phyloP scores from a whole-genome alignment of 176 grass and related monocot genomes.

The Zea luxurians region DNA sequence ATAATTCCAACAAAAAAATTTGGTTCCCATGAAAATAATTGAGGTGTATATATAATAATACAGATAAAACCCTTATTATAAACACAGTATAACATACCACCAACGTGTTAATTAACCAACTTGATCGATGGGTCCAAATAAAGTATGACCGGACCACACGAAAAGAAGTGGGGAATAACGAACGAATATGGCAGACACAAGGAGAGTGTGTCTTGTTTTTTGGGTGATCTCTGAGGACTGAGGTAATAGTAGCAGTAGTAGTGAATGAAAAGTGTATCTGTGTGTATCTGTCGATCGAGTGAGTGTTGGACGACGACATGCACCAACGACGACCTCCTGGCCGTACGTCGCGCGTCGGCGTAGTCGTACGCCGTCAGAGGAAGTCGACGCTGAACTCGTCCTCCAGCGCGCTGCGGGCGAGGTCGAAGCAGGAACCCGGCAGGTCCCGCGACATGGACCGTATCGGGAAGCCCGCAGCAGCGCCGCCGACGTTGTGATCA shows the following conservation, averaged over 20 bases:
- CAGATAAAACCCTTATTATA: slow-evolving; percentile 37
- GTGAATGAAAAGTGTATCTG: not conserved
- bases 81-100: slow-evolving; percentile 33
- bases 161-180: not conserved
- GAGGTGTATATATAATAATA: not conserved
- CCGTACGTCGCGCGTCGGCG: not conserved
- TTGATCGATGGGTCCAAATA: slow-evolving; percentile 24
- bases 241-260: not conserved
- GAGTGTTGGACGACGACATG: not conserved
- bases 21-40: slow-evolving; percentile 3
- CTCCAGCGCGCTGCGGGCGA: slow-evolving; percentile 48
- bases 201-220: slow-evolving; percentile 12
- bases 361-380: slow-evolving; percentile 31
- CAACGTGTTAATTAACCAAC: slow-evolving; percentile 36
- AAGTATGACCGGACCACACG: slow-evolving; percentile 11
- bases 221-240: slow-evolving; percentile 28
- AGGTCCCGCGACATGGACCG: slow-evolving; percentile 48
- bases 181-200: slow-evolving; percentile 10
- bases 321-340: not conserved
- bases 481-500: not conserved
- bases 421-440: slow-evolving; percentile 55
- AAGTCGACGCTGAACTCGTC: slow-evolving; percentile 72
- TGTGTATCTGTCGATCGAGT: not conserved
- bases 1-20: slow-evolving; percentile 11
- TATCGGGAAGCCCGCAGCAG: slow-evolving; percentile 29